Percentiles rank a stretch among this genome's conserved stretches.
These are phyloP conservation scores for Sporothrix protearum DNA, from an alignment of 2,329 filamentous ascomycete species.

Conservation along the genomic window DNA sequence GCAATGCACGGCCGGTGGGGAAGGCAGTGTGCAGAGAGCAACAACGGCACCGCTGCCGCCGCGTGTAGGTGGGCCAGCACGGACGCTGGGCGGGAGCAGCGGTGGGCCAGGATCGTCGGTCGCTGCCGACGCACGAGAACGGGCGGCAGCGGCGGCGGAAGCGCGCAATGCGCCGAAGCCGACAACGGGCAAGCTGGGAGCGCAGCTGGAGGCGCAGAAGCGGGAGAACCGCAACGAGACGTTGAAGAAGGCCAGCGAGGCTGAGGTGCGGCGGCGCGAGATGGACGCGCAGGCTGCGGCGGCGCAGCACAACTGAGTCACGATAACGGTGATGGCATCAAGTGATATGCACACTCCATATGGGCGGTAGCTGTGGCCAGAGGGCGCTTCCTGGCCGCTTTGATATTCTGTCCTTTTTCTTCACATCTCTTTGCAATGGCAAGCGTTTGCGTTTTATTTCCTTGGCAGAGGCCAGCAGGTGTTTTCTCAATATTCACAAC, in stretches of 20 bases:
- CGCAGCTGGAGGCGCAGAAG: conserved; percentile 72
- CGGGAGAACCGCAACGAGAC: conserved; percentile 66
- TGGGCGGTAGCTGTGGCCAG: too few relatives aligned
- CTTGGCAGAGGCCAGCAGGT: background rate
- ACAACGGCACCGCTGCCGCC: conserved; percentile 51
- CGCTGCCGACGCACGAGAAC: conserved; percentile 59
- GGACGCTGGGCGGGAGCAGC: conserved; percentile 59
- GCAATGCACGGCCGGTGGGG: conserved; percentile 26
- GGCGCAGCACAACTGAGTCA: conserved; percentile 52
- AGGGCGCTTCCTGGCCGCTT: too few relatives aligned
- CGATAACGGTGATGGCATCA: background rate
- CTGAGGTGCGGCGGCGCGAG: conserved; percentile 63
- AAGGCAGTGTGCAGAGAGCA: conserved; percentile 37
- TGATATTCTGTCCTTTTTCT: background rate
- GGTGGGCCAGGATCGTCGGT: conserved; percentile 46
- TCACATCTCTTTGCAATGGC: background rate
- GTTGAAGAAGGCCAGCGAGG: conserved; percentile 63
- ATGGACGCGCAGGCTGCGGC: conserved; percentile 60
- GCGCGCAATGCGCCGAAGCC: conserved; percentile 47
- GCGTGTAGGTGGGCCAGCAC: conserved; percentile 52
- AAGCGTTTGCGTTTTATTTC: background rate
- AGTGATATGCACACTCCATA: too few relatives aligned
- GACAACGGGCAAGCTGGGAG: conserved; percentile 64
- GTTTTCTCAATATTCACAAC: conserved; percentile 4
- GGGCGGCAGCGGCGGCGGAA: conserved; percentile 80